Conservation (phyloP, 352 stramenopile species). For the Pythium rhizo-oryzae region DNA sequence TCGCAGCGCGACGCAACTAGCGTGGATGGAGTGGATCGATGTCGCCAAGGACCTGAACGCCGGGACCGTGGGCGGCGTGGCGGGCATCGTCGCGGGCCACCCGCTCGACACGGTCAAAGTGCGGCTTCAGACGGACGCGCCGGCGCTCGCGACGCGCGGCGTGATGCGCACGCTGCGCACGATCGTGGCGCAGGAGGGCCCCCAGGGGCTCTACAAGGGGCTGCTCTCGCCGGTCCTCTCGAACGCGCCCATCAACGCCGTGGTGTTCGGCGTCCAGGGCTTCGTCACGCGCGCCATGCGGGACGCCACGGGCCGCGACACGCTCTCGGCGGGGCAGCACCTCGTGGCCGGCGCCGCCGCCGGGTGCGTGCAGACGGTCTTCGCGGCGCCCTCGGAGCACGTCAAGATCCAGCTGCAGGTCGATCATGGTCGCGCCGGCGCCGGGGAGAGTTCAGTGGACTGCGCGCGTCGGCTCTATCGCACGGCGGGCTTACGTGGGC, state of each 20-base stretch:
- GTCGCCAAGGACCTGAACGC: constrained; percentile 84
- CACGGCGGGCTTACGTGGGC: constrained; percentile 40
- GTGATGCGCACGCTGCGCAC: constrained; percentile 52
- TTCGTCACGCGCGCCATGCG: constrained; percentile 50
- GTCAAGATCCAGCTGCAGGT: constrained; percentile 88
- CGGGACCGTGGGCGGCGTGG: constrained; percentile 78
- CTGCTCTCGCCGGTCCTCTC: constrained; percentile 77
- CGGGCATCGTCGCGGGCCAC: constrained; percentile 77
- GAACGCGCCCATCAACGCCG: constrained; percentile 87
- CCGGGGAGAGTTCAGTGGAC: constrained; percentile 55
- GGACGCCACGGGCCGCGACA: constrained; percentile 33
- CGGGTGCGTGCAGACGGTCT: constrained; percentile 67
- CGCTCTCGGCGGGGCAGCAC: constrained; percentile 47
- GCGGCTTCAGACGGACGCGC: constrained; percentile 67
- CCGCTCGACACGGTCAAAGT: constrained; percentile 90
- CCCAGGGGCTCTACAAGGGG: constrained; percentile 72
- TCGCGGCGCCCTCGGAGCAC: constrained; percentile 74
- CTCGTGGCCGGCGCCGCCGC: constrained; percentile 62
- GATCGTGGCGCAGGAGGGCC: constrained; percentile 61
- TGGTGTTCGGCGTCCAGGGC: constrained; percentile 81
- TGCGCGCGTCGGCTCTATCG: constrained; percentile 47
- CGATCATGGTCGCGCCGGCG: constrained; percentile 39
- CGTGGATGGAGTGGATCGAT: constrained; percentile 78
- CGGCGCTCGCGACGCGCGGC: constrained; percentile 32
- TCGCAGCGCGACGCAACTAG: background rate